Base-by-base conservation (phyloP, 2,329 filamentous ascomycete species). In the Fusarium solani-melongenae region DNA sequence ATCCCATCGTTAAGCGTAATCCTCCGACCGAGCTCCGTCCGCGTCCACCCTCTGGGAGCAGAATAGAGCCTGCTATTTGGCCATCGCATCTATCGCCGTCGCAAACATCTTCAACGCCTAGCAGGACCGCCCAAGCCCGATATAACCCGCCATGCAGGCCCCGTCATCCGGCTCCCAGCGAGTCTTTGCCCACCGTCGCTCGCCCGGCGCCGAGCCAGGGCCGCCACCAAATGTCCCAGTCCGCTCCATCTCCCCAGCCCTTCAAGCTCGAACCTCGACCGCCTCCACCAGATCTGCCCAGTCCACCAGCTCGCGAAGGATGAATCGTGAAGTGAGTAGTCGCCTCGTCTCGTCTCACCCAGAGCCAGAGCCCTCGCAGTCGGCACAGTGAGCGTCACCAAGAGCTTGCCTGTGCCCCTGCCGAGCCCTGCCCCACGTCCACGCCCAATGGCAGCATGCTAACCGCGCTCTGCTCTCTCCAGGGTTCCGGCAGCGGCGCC, bases 251-350 rank as follows among this genome's bases (percentile, higher is more conserved):
- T 92, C 91, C 60, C 91, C 92, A 36, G 87, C 86, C 75, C 85
- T 90, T 72, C 91, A 90, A 72, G 85, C 89, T 67, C 90, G 92
- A 68, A 86, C 88, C 33, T 93, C 92, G 10, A 91, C 89, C 53
- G 88, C 90, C 34, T 95, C 93, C 55, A 90, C 92, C 66, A 90
- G 91, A 79, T 91, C 92, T 29, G 81, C 81, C n/a, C 84, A 85
- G 71, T 80, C 81, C 5, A 72, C 78, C 31, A 72, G 78, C 41
- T 79, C 81, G 10, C 77, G 81, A 57, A 78, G 81, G 57, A 64
- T 77, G 62, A 81, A 79, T 55, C 81, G 81, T 53, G 81, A 82
- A 73, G 81, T 82, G 66, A 79, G 81, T 74, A 72, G 56, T 51
- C 24, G 55, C 60, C 31, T 66, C 46, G 24, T 38, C 53, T 57